These are phyloP conservation scores for Raphanus hybrid DNA, from an alignment of 441 rosid species.

Conservation along the genomic window DNA sequence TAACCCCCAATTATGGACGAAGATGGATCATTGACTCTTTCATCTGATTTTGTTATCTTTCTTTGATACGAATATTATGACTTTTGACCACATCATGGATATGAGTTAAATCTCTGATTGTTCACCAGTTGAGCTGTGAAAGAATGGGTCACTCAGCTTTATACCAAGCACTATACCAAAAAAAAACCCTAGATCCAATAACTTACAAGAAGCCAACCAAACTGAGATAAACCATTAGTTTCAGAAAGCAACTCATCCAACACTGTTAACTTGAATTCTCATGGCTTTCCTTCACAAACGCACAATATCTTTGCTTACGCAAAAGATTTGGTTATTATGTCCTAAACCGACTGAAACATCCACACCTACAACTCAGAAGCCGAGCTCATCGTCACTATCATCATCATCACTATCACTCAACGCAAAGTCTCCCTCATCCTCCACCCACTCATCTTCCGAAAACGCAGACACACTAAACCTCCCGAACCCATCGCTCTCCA, in stretches of 20 bases:
- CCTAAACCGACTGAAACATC: constrained; percentile 7
- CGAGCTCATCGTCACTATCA: constrained; percentile 38
- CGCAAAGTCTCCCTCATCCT: constrained; percentile 48
- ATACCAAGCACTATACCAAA: background rate
- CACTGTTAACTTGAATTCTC: background rate
- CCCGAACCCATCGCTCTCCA: constrained; percentile 51
- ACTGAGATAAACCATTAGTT: background rate
- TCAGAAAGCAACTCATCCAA: background rate
- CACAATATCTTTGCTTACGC: background rate
- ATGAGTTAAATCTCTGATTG: background rate
- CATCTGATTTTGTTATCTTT: no score
- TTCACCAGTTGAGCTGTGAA: background rate
- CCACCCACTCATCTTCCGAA: constrained; percentile 73
- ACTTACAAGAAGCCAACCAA: background rate
- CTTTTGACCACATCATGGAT: background rate
- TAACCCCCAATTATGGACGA: no score
- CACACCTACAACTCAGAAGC: constrained; percentile 18
- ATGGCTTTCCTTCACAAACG: background rate
- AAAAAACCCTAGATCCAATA: no score
- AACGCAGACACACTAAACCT: constrained; percentile 61
- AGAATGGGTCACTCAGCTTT: background rate
- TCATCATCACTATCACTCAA: constrained; percentile 56
- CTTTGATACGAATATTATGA: no score
- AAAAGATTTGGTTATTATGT: background rate
- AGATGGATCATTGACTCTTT: no score